Evolutionary conservation across 2,329 filamentous ascomycete genomes (phyloP), one percentile per base, ranked within the genome.

Genomic region (Truncatella angustata): DNA sequence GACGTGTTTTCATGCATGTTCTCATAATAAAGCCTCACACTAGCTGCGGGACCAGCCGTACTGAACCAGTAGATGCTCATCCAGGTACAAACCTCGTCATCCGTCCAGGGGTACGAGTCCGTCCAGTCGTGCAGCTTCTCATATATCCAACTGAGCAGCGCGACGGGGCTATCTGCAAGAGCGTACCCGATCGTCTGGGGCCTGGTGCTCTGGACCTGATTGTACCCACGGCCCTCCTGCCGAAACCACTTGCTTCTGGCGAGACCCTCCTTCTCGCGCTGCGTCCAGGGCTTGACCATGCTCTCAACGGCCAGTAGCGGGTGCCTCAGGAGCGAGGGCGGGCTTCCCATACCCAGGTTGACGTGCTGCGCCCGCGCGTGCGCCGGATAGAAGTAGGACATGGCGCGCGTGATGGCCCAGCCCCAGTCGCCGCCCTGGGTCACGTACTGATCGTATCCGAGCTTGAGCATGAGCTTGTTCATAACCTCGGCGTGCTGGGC

Each of bases 71-170:
- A 92, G 18, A 92, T 79, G 49, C 77, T 82, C 0, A 91, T 69
- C 89, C 88, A 93, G 0, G 84, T 88, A 20, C 90, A 69, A 5
- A 92, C 79, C 70, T 92, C 88, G 49, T 91, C 86, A 52, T 90
- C 84, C 0, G 82, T 86, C 88, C 87, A 92, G 0, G 79, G 71
- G 62, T 91, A 91, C 0, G 56, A 61, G 59, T 92, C 88, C 0
- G 85, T 86, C 89, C 88, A 93, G 58, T 87, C 84, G 53, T 85
- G 79, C 20, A 93, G 70, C 65, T 93, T 93, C 68, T 93, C 90
- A 57, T 88, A 88, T 24, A 93, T 82, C 90, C 90, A 93, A 0
- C 86, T 82, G 0, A 93, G 73, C 4, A 92, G 69, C 0, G 78
- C 87, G 0, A 88, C 79, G 0, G 89, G 90, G 4, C 79, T 85